Conservation (phyloP, 306 rosid genomes). For the Potentilla sterilis region DNA sequence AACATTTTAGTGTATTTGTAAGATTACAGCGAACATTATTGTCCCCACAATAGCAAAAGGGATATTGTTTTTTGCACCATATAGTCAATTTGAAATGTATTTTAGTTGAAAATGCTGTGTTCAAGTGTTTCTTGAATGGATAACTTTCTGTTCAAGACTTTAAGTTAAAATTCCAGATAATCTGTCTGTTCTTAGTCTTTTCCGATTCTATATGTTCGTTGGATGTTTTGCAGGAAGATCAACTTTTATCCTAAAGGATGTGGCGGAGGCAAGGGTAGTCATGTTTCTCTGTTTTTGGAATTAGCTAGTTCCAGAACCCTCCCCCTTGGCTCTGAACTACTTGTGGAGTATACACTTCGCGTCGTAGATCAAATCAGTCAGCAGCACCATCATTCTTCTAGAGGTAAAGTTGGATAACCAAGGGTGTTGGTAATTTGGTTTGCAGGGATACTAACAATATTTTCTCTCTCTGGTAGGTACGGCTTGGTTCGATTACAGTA, state of each 20-base stretch:
- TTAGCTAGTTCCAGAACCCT: slow-evolving; percentile 22
- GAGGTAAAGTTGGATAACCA: background rate
- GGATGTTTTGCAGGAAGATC: slow-evolving; percentile 45
- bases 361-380: slow-evolving; percentile 15
- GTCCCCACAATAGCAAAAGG: background rate
- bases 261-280: slow-evolving; percentile 30
- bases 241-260: slow-evolving; percentile 49
- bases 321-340: slow-evolving; percentile 36
- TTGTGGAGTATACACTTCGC: slow-evolving; percentile 37
- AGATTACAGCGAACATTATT: too few species aligned
- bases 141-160: background rate
- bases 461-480: background rate
- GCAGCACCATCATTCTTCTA: background rate
- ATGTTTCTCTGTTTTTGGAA: slow-evolving; percentile 40
- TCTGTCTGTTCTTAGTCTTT: background rate
- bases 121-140: background rate
- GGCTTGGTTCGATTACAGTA: too few species aligned
- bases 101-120: background rate
- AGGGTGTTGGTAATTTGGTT: background rate
- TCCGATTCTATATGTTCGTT: background rate
- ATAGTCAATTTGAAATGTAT: background rate
- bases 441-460: background rate
- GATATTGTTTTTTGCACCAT: too few species aligned
- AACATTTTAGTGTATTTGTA: too few species aligned
- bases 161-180: background rate